Evolutionary conservation across 1,284 basidiomycete species (phyloP), one percentile per base, ranked within the genome.

Genomic region (Puccinia triticina): DNA sequence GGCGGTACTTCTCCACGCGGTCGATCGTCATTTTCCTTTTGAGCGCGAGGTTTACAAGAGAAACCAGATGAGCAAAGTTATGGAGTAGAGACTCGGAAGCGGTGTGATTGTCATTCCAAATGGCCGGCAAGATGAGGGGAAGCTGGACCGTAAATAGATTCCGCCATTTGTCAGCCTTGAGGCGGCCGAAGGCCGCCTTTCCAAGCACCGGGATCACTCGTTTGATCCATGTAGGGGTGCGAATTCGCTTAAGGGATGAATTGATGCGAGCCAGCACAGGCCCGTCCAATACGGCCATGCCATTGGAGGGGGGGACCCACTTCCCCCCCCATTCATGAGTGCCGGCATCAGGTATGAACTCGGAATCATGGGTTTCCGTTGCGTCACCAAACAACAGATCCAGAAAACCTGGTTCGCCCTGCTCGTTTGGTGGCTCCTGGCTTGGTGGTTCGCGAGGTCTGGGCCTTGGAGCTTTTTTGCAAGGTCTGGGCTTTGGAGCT

Each of bases 81-180:
- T 66, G 57, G 23, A 50, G 29, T 4, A 74, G n/a, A n/a, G 55
- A 57, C 32, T 69, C 18, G 2, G 43, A 69, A n/a, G n/a, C 12
- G 34, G 43, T 2, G 32, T 69, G 29, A 46, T 34, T 18, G 10
- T 34, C n/a, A 26, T 69, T 34, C 66, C 66, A 69, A 5, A 40
- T n/a, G 2, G 40, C 32, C 0, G 66, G 66, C 18, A 69, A n/a
- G 23, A 69, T 73, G 8, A 81, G 37, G 11, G 71, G 67, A 16
- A 81, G 57, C 29, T 74, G 57, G 18, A 81, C 64, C n/a, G 55
- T 74, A 10, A 59, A 55, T 0, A 83, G 23, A 16, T 57, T 72
- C 32, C 78, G 55, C 79, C 84, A 84, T 48, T 84, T 82, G 26
- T 84, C 77, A 0, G 84, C 84, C 61, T 79, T 83, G 11, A 84